Evolutionary conservation across 139 green algal species (phyloP).

Genomic region (Ettlia oleoabundans): DNA sequence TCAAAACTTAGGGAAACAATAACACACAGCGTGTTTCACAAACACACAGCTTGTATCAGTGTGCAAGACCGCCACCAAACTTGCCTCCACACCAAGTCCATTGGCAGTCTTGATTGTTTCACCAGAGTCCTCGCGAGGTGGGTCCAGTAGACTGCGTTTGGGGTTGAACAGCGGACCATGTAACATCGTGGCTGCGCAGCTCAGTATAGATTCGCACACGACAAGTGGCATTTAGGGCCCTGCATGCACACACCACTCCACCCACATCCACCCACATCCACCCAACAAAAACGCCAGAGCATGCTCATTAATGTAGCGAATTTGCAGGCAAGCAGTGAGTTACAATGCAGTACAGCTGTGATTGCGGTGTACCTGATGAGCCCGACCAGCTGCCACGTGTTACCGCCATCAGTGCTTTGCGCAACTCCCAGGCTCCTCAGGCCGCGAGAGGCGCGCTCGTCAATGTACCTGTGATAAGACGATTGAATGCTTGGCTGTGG

Average conservation of each 20-base stretch:
- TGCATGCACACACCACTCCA: too few species aligned
- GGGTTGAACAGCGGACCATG: too few species aligned
- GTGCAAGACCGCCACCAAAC: too few species aligned
- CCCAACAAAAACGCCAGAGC: neutral
- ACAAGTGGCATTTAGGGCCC: too few species aligned
- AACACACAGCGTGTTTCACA: too few species aligned
- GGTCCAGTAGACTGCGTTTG: slow-evolving; percentile 67
- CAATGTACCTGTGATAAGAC: slow-evolving; percentile 32
- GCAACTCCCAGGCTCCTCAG: slow-evolving; percentile 51
- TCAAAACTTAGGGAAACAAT: too few species aligned
- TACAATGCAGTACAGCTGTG: too few species aligned
- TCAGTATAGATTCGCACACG: too few species aligned
- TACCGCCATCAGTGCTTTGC: slow-evolving; percentile 29
- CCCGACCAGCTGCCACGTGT: slow-evolving; percentile 49
- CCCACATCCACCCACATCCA: neutral
- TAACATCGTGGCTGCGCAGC: too few species aligned
- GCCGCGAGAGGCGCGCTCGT: slow-evolving; percentile 42
- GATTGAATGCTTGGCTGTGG: neutral
- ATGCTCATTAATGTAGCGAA: too few species aligned
- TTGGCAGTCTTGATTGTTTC: slow-evolving; percentile 68
- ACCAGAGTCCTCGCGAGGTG: slow-evolving; percentile 77
- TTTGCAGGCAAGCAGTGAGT: too few species aligned
- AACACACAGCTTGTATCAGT: too few species aligned
- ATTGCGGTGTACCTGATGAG: slow-evolving; percentile 72
- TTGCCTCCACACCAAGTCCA: slow-evolving; percentile 54